Evolutionary conservation across 371 early-diverging fungal species (phyloP), one percentile per base, ranked within the genome.

Genomic region (Chytridiales sp.): DNA sequence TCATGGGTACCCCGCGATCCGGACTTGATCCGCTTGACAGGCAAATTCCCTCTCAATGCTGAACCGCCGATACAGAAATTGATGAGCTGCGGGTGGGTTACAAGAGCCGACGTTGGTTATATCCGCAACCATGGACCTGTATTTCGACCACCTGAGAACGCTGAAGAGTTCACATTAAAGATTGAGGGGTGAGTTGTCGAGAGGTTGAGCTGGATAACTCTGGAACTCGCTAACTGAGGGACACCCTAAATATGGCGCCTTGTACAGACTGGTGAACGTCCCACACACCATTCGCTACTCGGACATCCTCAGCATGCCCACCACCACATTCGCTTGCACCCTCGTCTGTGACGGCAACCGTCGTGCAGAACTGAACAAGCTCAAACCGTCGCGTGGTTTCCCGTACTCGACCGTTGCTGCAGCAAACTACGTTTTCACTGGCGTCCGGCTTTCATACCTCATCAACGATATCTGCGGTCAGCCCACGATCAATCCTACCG

Each of bases 91-190:
- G 44, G 44, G 6, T 44, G 44, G 44, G 70, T 86, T 47, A 87
- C 87, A 1, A 83, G 85, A 19, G 69, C 59, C 21, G 62, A 78
- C 19, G 54, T 84, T 27, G 84, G 84, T 62, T 83, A 80, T 69
- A 84, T 86, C 26, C 77, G 92, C 46, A 91, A 91, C 74, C 92
- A 91, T 63, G 91, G 90, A 0, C 73, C 87, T 39, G 88, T 89
- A 13, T n/a, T n/a, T n/a, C n/a, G n/a, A n/a, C 90, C 92, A 15
- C 69, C 80, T 50, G 59, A 83, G 40, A 60, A 70, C 22, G 73
- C 66, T 46, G 68, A 44, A 0, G 47, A 38, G 36, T 72, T 67
- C 66, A 13, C 42, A 4, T 56, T 79, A 61, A 41, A 52, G 1
- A 51, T 76, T 3, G 67, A 80, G 11, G 57, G 59, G n/a, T 39